Base-by-base conservation (phyloP, 768 basidiomycete genomes). In the Lentinula lateritia region DNA sequence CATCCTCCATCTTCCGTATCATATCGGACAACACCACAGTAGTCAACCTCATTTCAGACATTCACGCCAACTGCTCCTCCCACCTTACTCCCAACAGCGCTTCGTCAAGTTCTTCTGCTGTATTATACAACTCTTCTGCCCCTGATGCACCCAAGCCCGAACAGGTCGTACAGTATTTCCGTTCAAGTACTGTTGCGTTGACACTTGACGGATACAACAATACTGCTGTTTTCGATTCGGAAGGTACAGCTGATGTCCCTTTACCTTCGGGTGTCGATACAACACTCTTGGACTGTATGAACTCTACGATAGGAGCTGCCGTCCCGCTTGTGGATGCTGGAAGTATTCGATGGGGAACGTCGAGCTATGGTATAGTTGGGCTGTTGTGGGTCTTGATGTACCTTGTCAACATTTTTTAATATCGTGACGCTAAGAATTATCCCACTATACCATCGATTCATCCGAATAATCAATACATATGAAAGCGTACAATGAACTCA, bases 151-250 rank as follows among this genome's bases (percentile, higher is more conserved):
- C 64, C 60, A 66, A 69, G 56, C 57, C 69, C 39, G 66, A 68
- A 46, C 70, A 74, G 23, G 66, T 71, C n/a, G 69, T 86, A 5
- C 82, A 87, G 58, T 87, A 87, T 66, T 87, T 81, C 66, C 83
- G 86, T 34, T 79, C 83, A 0, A 83, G 81, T 64, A 81, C 78
- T 43, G 76, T 82, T 34, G 80, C 76, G 4, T 77, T 87, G 6
- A 79, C 80, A 0, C 73, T 87, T 6, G 81, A 87, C 52, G 83
- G 81, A 1, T 87, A 87, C 69, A 85, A 87, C 65, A 80, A 87
- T 66, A 80, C 82, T 0, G 81, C 78, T 3, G 80, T 78, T 2
- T 71, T 83, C 41, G 68, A 68, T 20, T 46, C 67, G 1, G 66
- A 77, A 54, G 64, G 68, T 7, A 63, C 70, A 0, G 62, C 76